A percentile compares a stretch with the other conserved stretches of the same genome.
Conservation (phyloP, 495 filamentous ascomycete genomes). For the Xylaria acuta region DNA sequence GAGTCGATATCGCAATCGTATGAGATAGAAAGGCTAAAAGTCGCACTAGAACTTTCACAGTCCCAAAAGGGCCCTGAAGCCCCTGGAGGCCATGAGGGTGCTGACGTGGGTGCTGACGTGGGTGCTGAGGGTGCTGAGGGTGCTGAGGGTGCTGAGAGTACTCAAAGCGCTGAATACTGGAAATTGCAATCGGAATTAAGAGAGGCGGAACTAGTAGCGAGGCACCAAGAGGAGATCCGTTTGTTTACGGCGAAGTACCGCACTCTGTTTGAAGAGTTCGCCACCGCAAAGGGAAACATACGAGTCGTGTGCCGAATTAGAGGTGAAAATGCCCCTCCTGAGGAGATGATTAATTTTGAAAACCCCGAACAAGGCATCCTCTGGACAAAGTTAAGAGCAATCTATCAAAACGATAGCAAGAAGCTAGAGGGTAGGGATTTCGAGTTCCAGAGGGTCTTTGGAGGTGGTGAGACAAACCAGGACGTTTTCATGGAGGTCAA, state of each 20-base stretch:
- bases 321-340: slow-evolving; percentile 50
- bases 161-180: neutral
- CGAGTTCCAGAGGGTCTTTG: slow-evolving; percentile 91
- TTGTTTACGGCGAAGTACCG: neutral
- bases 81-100: neutral
- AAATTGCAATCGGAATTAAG: neutral
- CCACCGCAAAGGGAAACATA: slow-evolving; percentile 95
- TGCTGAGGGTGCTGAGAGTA: neutral
- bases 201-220: neutral
- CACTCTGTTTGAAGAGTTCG: slow-evolving; percentile 85
- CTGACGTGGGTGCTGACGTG: neutral
- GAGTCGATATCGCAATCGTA: neutral
- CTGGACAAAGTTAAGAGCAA: slow-evolving; percentile 24
- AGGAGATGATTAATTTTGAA: slow-evolving; percentile 30
- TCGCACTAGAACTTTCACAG: neutral
- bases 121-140: neutral
- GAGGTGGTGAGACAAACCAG: slow-evolving; percentile 71
- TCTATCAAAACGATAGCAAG: neutral
- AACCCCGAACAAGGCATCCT: neutral
- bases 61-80: neutral
- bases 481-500: slow-evolving; percentile 93
- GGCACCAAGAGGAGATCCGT: neutral
- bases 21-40: neutral
- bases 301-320: slow-evolving; percentile 92
- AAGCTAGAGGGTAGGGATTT: slow-evolving; percentile 70